These are phyloP conservation scores for Phytopythium aichiense DNA, from an alignment of 352 stramenopile genomes.

Conservation along the genomic window DNA sequence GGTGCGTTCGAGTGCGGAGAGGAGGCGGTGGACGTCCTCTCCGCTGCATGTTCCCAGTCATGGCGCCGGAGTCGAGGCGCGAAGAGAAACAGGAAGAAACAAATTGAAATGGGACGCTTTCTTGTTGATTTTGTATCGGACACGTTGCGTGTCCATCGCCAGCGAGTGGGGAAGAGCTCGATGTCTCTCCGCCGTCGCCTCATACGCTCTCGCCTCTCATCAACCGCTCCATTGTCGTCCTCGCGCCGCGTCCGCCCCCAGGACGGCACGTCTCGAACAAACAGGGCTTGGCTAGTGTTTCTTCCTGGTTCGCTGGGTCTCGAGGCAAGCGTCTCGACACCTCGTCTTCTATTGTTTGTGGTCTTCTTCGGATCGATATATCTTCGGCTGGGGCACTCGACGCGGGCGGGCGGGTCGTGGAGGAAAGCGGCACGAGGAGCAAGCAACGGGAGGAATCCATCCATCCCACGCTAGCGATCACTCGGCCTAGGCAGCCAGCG, in stretches of 20 bases:
- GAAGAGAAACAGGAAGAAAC: not conserved
- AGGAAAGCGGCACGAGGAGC: not conserved
- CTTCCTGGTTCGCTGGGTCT: constrained; percentile 7
- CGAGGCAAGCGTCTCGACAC: not conserved
- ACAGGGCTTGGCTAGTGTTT: constrained; percentile 2
- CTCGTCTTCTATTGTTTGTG: constrained; percentile 22
- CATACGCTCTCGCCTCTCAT: constrained; percentile 3
- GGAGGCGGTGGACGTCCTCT: not conserved
- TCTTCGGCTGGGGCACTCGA: not conserved
- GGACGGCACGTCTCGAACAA: not conserved
- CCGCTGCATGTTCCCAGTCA: not conserved
- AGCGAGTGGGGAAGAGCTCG: not conserved
- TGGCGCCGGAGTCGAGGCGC: not conserved
- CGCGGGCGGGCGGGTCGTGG: not conserved
- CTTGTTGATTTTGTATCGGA: constrained; percentile 2
- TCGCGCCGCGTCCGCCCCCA: not conserved
- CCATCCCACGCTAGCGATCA: not conserved
- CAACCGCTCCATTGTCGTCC: not conserved
- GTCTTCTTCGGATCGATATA: constrained; percentile 8
- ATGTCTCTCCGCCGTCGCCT: not conserved
- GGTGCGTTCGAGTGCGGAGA: not conserved
- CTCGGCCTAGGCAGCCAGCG: not conserved
- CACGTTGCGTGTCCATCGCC: constrained; percentile 7
- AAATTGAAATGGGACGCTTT: not conserved
- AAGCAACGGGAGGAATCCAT: not conserved